These are phyloP conservation scores for Lecanoromycetidae sp. DNA, from an alignment of 2,329 filamentous ascomycete genomes.

Conservation along the genomic window DNA sequence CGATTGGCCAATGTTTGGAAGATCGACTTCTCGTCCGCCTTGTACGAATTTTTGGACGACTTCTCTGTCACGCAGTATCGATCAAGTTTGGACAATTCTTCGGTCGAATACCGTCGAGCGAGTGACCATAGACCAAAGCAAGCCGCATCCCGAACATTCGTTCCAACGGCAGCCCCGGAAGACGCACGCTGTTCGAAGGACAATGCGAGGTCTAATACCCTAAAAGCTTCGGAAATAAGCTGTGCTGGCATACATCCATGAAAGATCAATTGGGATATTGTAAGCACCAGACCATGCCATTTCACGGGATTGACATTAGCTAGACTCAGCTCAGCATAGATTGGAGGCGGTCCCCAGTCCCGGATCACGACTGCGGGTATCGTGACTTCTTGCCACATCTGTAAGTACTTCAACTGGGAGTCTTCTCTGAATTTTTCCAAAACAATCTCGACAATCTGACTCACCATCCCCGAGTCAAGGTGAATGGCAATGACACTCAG, in stretches of 20 bases:
- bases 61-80: too few relatives aligned
- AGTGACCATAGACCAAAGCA: slow-evolving; percentile 95
- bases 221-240: slow-evolving; percentile 61
- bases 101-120: slow-evolving; percentile 71
- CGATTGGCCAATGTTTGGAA: slow-evolving; percentile 71
- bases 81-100: too few relatives aligned
- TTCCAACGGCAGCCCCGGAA: slow-evolving; percentile 72
- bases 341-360: too few relatives aligned
- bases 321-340: slow-evolving; percentile 42
- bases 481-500: slow-evolving; percentile 77
- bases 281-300: slow-evolving; percentile 89
- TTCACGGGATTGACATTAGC: slow-evolving; percentile 65
- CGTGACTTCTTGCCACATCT: too few relatives aligned
- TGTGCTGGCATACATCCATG: slow-evolving; percentile 62
- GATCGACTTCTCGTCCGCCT: neutral
- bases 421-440: slow-evolving; percentile 56
- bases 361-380: too few relatives aligned
- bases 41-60: too few relatives aligned
- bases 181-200: slow-evolving; percentile 80
- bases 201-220: slow-evolving; percentile 64
- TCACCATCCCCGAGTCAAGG: slow-evolving; percentile 66
- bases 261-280: slow-evolving; percentile 76
- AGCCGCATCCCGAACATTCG: slow-evolving; percentile 85
- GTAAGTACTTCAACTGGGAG: too few relatives aligned
- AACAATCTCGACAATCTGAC: slow-evolving; percentile 77